These are phyloP conservation scores for Closterium sp. DNA, from an alignment of 139 green algal genomes.

Conservation along the genomic window DNA sequence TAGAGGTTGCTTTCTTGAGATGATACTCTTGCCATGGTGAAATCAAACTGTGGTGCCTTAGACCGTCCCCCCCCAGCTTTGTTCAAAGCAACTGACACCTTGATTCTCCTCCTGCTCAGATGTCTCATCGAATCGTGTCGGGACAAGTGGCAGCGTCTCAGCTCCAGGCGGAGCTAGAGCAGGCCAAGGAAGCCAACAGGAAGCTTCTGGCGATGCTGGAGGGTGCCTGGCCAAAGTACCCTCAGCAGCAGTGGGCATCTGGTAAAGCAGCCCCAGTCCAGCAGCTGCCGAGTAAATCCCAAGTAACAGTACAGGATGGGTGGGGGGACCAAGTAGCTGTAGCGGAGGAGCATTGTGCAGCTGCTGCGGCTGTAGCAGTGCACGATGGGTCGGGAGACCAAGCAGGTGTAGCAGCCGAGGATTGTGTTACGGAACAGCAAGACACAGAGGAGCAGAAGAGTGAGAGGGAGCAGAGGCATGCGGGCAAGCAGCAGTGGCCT, in stretches of 20 bases:
- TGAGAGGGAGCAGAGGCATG: too few relatives aligned
- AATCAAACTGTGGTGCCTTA: too few relatives aligned
- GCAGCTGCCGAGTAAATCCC: too few relatives aligned
- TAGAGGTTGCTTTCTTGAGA: too few relatives aligned
- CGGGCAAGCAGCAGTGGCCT: too few relatives aligned
- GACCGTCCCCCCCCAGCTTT: too few relatives aligned
- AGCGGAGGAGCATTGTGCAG: not conserved
- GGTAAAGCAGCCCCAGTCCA: too few relatives aligned
- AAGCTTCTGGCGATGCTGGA: not conserved
- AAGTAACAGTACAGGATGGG: not conserved
- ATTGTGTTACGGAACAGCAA: not conserved
- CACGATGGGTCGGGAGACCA: not conserved
- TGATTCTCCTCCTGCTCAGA: not conserved
- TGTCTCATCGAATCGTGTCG: not conserved
- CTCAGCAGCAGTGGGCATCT: too few relatives aligned
- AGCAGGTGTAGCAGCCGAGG: not conserved
- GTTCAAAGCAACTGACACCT: too few relatives aligned
- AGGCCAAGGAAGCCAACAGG: not conserved
- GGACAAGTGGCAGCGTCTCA: not conserved
- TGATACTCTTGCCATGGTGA: too few relatives aligned
- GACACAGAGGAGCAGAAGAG: too few relatives aligned
- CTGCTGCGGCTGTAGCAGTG: not conserved
- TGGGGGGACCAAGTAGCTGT: not conserved
- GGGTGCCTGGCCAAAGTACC: not conserved
- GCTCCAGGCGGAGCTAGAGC: not conserved